A percentile compares a stretch with the other conserved stretches of the same genome.
These are phyloP conservation scores for Cladophialophora yegresii DNA, from an alignment of 2,329 filamentous ascomycete species.

Conservation along the genomic window DNA sequence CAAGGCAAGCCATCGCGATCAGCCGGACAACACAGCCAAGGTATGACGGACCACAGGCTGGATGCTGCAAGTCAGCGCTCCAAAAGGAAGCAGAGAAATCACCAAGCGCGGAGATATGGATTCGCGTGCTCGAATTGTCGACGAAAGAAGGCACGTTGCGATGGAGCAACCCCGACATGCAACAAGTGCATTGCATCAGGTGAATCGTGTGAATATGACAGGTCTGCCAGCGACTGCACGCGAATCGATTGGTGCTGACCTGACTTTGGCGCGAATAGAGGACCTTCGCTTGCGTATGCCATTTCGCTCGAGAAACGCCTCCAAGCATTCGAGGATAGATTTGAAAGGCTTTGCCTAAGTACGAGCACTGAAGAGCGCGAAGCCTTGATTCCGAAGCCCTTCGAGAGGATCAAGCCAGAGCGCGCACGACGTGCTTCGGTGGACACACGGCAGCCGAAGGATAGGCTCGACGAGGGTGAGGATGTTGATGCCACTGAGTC, in stretches of 20 bases:
- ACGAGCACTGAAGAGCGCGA: conserved; percentile 3
- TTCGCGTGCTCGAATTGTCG: conserved; percentile 47
- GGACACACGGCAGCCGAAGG: not conserved
- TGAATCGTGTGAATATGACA: conserved; percentile 17
- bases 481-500: not conserved
- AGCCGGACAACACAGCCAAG: not conserved
- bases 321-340: conserved; percentile 10
- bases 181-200: conserved; percentile 13
- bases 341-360: conserved; percentile 11
- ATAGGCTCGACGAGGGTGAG: not conserved
- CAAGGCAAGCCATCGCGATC: not conserved
- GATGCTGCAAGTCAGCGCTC: conserved; percentile 6
- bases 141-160: conserved; percentile 65
- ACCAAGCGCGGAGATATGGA: conserved; percentile 16
- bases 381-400: conserved; percentile 3
- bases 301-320: conserved; percentile 13
- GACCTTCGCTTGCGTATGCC: conserved; percentile 15
- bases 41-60: not conserved
- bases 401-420: conserved; percentile 7
- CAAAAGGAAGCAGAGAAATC: conserved; percentile 15
- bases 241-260: not conserved
- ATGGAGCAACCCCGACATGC: conserved; percentile 63
- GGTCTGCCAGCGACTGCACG: not conserved
- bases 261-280: not conserved
- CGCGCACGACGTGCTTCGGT: not conserved